Evolutionary conservation across 495 filamentous ascomycete genomes (phyloP).

Genomic region (Amphirosellinia nigrospora): DNA sequence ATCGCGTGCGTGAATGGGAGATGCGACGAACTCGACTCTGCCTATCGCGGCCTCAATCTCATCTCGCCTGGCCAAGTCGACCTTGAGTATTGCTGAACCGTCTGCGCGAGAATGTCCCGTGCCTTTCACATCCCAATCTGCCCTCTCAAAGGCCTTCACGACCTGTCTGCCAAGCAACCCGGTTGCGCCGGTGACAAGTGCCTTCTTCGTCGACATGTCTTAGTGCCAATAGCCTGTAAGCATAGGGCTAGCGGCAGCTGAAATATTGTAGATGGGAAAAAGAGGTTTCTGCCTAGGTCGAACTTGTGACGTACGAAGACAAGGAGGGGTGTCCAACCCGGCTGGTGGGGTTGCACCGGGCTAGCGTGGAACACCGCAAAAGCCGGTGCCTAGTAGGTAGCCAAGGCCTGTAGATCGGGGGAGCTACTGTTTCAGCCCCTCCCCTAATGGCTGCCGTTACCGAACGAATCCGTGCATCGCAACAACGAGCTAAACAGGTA

Average conservation of each 20-base stretch:
- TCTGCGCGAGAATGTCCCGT: slow-evolving; percentile 76
- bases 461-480: too few relatives aligned
- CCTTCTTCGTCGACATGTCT: slow-evolving; percentile 55
- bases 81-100: slow-evolving; percentile 74
- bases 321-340: background rate
- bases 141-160: slow-evolving; percentile 71
- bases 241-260: background rate
- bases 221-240: background rate
- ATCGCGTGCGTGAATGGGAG: background rate
- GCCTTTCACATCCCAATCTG: slow-evolving; percentile 78
- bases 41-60: slow-evolving; percentile 70
- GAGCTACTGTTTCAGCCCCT: background rate
- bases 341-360: background rate
- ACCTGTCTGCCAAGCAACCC: slow-evolving; percentile 85
- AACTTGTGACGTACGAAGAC: slow-evolving; percentile 15
- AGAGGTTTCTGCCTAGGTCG: background rate
- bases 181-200: slow-evolving; percentile 83
- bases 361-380: background rate
- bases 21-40: slow-evolving; percentile 61
- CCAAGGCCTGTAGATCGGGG: background rate
- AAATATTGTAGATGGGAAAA: background rate
- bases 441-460: background rate
- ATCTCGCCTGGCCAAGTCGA: slow-evolving; percentile 68
- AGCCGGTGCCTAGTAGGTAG: background rate
- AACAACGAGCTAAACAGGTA: background rate